Evolutionary conservation across 768 basidiomycete genomes (phyloP).

Genomic region (Pseudohyphozyma bogoriensis): DNA sequence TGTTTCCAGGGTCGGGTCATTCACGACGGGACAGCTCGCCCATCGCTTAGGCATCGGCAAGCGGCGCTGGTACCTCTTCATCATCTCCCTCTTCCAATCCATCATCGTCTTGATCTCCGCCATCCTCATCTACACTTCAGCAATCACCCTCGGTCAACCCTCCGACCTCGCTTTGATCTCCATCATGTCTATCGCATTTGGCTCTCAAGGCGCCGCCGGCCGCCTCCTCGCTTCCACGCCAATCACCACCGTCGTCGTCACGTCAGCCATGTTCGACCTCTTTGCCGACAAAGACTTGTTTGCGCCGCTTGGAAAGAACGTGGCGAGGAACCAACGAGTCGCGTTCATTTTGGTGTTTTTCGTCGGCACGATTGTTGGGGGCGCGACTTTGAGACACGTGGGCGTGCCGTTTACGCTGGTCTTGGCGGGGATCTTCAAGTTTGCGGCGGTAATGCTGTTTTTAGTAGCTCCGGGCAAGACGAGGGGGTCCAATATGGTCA

Average conservation of each 20-base stretch:
- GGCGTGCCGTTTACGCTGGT: background rate
- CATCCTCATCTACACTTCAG: background rate
- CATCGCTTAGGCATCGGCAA: background rate
- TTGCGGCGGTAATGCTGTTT: background rate
- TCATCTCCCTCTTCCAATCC: background rate
- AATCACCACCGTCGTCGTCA: conserved; percentile 1
- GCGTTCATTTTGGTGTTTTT: background rate
- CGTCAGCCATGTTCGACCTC: background rate
- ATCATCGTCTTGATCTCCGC: background rate
- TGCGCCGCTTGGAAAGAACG: background rate
- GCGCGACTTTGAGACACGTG: background rate
- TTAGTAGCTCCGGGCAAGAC: background rate
- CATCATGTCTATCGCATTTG: background rate
- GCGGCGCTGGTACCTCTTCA: background rate
- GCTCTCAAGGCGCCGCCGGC: background rate
- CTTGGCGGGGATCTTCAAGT: background rate
- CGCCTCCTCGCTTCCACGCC: background rate
- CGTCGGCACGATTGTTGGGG: background rate
- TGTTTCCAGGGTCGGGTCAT: background rate
- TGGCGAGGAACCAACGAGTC: background rate
- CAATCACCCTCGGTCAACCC: background rate
- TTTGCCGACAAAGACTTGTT: background rate
- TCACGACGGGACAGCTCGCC: background rate
- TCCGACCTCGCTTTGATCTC: background rate
- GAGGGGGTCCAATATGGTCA: background rate